Base-by-base conservation (phyloP, 495 filamentous ascomycete genomes). In the Penicillium flavigenum region DNA sequence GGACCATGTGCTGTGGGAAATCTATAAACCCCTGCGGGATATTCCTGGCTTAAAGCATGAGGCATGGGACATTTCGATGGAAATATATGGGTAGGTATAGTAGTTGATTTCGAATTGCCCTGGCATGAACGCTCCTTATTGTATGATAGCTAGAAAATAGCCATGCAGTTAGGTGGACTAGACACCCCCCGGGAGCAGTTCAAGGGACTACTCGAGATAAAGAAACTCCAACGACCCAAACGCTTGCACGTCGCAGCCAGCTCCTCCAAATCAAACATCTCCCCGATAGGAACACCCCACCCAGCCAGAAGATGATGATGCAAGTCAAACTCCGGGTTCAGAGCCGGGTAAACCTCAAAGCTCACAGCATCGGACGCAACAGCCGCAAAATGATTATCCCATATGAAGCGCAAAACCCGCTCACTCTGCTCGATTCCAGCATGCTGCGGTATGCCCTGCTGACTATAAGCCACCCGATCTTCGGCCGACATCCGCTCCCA, bases 331-430 rank as follows among this genome's bases (percentile, higher is more conserved):
- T 80, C 73, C 20, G 64, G 67, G 46, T 83, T 79, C 31, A 64
- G 54, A 6, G 81, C 69, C 20, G 86, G 84, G 72, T 78, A 88
- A 1, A 81, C 81, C 70, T 88, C 87, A 63, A 87, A 87, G 10
- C 81, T 78, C n/a, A 86, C 83, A 10, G 79, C 76, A 63, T 88
- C 86, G 0, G 83, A 83, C 4, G 81, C 85, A 20, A 88, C 86
- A 1, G 80, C 79, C 11, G 86, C 80, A 63, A 89, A 88, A 57
- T 87, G 87, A 57, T 81, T 83, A 60, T 89, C 85, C 72, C 87
- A 86, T 48, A 90, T 70, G 71, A 85, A 89, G 31, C 86, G 79
- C 24, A 87, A 60, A 51, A 89, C 81, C 29, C 79, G 77, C 64
- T 88, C 83, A 38, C 83, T 84, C 68, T 88, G 86, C 67, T 80